Base-by-base conservation (phyloP, 2,329 filamentous ascomycete species). In the Trichoderma breve region DNA sequence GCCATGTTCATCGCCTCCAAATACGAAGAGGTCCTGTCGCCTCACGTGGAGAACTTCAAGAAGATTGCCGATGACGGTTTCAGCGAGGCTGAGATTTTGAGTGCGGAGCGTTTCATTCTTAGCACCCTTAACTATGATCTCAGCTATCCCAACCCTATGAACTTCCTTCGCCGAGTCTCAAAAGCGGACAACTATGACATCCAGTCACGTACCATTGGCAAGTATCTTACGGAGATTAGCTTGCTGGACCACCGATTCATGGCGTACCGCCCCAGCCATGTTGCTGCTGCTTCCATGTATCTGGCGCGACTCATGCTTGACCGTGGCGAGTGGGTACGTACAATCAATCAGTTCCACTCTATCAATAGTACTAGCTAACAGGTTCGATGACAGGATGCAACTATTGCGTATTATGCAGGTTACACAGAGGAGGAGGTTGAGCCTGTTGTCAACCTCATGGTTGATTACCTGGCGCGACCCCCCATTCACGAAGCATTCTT, bases 161-260 rank as follows among this genome's bases (percentile, higher is more conserved):
- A 99, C 88, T 99, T 99, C 86, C 90, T 99, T 73, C 93, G 96
- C 75, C 93, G 97, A 76, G 97, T 99, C 83, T 98, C 95, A 74
- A 99, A 99, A 87, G 97, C 96, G 79, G 97, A 99, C 85, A 96
- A 97, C 86, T 99, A 99, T 84, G 95, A 99, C 83, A 97, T 98
- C 78, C 94, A 98, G 82, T 97, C 95, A 73, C 93, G 96, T 78
- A 99, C 96, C 61, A 89, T 99, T 73, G 96, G 94, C 82, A 99
- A 99, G 85, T 99, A 98, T 82, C 87, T 99, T 62, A 94, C 97
- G 85, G 96, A 99, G 85, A 98, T 99, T 79, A 96, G 94, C 81
- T 90, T 98, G 75, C 87, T 99, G 32, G 96, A 99, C 79, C 93
- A 98, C 81, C 92, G 95, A 73, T 97, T 99, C 85, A 92, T 99